Percentiles rank a stretch among this genome's conserved stretches.
These are phyloP conservation scores for Fusarium equiseti DNA, from an alignment of 2,329 filamentous ascomycete species.

Conservation along the genomic window DNA sequence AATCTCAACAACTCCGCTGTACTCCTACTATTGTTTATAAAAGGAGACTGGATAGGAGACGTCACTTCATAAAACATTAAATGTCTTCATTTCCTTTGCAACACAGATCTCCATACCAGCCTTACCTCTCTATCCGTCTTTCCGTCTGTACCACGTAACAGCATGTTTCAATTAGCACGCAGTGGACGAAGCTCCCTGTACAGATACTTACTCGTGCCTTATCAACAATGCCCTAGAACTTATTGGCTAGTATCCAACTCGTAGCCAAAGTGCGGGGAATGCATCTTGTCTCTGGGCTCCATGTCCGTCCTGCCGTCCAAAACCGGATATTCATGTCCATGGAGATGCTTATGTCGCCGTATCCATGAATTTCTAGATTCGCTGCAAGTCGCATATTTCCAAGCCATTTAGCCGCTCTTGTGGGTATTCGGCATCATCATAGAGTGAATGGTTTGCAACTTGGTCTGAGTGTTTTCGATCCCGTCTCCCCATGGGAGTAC, in stretches of 20 bases:
- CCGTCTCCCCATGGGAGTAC: background rate
- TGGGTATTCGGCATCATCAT: background rate
- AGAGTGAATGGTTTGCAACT: background rate
- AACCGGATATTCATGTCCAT: slow-evolving; percentile 21
- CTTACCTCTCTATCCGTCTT: background rate
- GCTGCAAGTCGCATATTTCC: background rate
- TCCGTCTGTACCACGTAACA: slow-evolving; percentile 13
- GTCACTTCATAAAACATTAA: slow-evolving; percentile 3
- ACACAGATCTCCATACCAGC: slow-evolving; percentile 9
- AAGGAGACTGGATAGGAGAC: slow-evolving; percentile 26
- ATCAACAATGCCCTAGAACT: slow-evolving; percentile 9
- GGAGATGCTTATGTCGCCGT: background rate
- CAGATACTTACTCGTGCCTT: background rate
- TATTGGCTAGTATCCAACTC: slow-evolving; percentile 18
- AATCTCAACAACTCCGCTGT: slow-evolving; percentile 34
- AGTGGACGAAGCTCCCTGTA: background rate
- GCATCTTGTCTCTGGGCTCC: slow-evolving; percentile 19
- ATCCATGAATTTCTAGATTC: background rate
- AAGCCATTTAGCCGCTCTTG: background rate
- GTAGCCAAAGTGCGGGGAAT: slow-evolving; percentile 32
- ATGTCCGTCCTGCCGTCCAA: background rate
- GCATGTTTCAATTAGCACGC: slow-evolving; percentile 11
- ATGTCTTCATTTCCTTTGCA: slow-evolving; percentile 11
- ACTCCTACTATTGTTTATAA: slow-evolving; percentile 2
- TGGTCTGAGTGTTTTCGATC: slow-evolving; percentile 1